Conservation (phyloP, 2,329 filamentous ascomycete species). For the Peltaster fructicola region DNA sequence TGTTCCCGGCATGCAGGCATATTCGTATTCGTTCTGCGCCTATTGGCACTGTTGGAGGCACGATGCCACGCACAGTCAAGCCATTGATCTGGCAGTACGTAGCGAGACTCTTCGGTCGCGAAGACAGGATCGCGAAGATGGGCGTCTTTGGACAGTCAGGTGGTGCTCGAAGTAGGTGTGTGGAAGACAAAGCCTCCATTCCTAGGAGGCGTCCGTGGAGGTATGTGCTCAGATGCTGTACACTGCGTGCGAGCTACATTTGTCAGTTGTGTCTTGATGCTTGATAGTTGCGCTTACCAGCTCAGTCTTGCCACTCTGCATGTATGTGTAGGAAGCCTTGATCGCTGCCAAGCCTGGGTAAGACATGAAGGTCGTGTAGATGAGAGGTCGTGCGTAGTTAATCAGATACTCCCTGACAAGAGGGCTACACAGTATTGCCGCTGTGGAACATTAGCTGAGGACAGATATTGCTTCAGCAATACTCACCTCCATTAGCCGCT, state of each 20-base stretch:
- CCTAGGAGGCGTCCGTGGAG: constrained; percentile 28
- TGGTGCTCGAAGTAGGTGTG: constrained; percentile 17
- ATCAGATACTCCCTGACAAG: constrained; percentile 46
- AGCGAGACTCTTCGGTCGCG: constrained; percentile 40
- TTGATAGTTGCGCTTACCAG: constrained; percentile 4
- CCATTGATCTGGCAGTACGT: constrained; percentile 40
- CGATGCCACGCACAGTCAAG: constrained; percentile 46
- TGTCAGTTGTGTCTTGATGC: constrained; percentile 2
- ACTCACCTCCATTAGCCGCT: constrained; percentile 50
- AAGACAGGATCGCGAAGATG: constrained; percentile 46
- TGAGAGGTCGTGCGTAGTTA: constrained; percentile 59
- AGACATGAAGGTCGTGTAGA: constrained; percentile 55
- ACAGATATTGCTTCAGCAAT: not conserved
- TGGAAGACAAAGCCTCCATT: constrained; percentile 18
- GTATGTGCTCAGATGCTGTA: constrained; percentile 30
- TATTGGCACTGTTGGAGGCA: constrained; percentile 48
- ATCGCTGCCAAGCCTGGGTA: constrained; percentile 44
- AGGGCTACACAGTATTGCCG: constrained; percentile 43
- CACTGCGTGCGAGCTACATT: constrained; percentile 23
- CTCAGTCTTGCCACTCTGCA: constrained; percentile 33
- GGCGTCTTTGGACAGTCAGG: constrained; percentile 34
- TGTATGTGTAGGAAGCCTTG: constrained; percentile 37
- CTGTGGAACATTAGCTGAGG: constrained; percentile 18
- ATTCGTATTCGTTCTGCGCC: constrained; percentile 48
- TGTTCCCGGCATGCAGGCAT: constrained; percentile 52